Evolutionary conservation across 2,329 filamentous ascomycete genomes (phyloP).

Genomic region (Fusarium sp.): DNA sequence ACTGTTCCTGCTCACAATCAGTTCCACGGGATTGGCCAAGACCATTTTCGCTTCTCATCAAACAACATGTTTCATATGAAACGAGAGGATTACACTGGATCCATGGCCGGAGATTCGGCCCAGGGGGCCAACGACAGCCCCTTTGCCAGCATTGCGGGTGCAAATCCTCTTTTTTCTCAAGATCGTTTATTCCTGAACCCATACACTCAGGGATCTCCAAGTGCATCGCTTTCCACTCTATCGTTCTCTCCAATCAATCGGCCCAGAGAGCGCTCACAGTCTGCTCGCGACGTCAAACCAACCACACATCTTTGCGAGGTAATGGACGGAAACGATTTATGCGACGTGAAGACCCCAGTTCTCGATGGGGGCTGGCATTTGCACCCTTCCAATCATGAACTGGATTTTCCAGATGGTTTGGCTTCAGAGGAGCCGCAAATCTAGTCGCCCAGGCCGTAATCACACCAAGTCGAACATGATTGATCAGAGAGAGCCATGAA

Average conservation of each 20-base stretch:
- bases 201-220: constrained; percentile 39
- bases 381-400: constrained; percentile 32
- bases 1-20: constrained; percentile 33
- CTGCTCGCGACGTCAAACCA: constrained; percentile 37
- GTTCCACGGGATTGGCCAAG: constrained; percentile 41
- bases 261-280: constrained; percentile 31
- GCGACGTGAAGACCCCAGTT: constrained; percentile 41
- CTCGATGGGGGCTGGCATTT: constrained; percentile 43
- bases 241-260: constrained; percentile 48
- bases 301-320: constrained; percentile 44
- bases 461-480: not conserved
- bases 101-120: constrained; percentile 33
- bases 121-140: constrained; percentile 36
- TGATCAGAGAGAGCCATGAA: not conserved
- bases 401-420: constrained; percentile 41
- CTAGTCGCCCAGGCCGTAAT: constrained; percentile 16
- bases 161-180: constrained; percentile 50
- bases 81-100: constrained; percentile 42
- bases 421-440: constrained; percentile 42
- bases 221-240: constrained; percentile 41
- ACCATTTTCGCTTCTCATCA: constrained; percentile 43
- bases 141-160: constrained; percentile 46
- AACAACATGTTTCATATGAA: constrained; percentile 44
- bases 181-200: constrained; percentile 47
- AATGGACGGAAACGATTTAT: constrained; percentile 31